Evolutionary conservation across 352 stramenopile genomes (phyloP).

Genomic region (Pythium biforme): DNA sequence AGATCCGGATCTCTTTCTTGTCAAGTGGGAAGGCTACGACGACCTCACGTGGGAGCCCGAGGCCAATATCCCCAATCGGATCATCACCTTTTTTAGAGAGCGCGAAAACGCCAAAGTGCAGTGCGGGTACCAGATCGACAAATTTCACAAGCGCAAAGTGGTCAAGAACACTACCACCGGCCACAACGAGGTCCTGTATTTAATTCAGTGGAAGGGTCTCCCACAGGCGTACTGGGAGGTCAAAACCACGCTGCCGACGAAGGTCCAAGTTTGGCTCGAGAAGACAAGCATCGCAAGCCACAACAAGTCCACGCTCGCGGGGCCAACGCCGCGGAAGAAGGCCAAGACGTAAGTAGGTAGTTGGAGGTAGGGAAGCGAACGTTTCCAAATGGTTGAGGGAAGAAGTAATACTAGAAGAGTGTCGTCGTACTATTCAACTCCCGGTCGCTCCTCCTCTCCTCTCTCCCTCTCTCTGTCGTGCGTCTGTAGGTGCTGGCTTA

Average conservation of each 20-base stretch:
- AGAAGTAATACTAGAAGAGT: conserved; percentile 6
- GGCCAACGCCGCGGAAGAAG: conserved; percentile 26
- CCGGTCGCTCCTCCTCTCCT: conserved; percentile 6
- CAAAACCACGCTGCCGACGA: conserved; percentile 44
- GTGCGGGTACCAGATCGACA: conserved; percentile 57
- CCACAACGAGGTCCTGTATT: conserved; percentile 59
- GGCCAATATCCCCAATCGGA: conserved; percentile 58
- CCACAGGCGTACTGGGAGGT: conserved; percentile 51
- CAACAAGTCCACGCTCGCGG: not conserved
- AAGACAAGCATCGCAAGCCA: conserved; percentile 45
- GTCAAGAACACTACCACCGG: conserved; percentile 63
- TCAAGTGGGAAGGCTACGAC: conserved; percentile 80
- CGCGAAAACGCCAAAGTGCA: conserved; percentile 47
- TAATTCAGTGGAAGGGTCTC: conserved; percentile 66
- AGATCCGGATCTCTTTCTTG: conserved; percentile 66
- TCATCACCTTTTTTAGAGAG: conserved; percentile 59
- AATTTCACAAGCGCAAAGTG: conserved; percentile 46
- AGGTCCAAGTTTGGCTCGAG: conserved; percentile 66
- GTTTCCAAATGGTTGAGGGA: not conserved
- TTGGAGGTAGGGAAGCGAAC: not conserved
- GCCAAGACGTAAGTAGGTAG: conserved; percentile 18
- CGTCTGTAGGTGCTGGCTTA: conserved; percentile 30
- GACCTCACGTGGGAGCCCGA: conserved; percentile 80
- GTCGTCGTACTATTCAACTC: conserved; percentile 10
- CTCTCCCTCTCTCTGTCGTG: not conserved